Evolutionary conservation across 768 basidiomycete species (phyloP).

Genomic region (Psilocybe tampanensis): DNA sequence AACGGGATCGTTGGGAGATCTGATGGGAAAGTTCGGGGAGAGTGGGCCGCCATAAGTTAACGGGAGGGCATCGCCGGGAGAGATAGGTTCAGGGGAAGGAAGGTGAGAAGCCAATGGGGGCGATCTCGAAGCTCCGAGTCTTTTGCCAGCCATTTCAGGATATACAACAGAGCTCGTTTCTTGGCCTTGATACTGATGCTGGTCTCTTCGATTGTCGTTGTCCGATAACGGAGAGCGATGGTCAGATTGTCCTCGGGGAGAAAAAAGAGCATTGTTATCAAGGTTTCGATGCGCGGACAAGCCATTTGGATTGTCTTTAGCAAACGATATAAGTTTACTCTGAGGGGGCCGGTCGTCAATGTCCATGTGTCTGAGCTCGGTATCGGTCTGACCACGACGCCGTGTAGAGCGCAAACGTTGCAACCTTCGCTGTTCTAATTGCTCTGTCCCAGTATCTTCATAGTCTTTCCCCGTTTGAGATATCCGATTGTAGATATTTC

Average conservation of each 20-base stretch:
- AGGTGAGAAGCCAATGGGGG: background rate
- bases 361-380: constrained; percentile 7
- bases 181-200: constrained; percentile 2
- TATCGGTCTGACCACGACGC: constrained; percentile 10
- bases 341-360: constrained; percentile 27
- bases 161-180: background rate
- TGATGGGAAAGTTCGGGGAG: background rate
- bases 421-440: constrained; percentile 9
- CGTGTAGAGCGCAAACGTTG: constrained; percentile 18
- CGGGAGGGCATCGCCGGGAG: background rate
- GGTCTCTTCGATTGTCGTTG: background rate
- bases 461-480: constrained; percentile 43
- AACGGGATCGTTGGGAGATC: background rate
- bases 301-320: constrained; percentile 1
- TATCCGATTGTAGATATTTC: constrained; percentile 50
- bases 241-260: background rate
- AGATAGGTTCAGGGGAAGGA: background rate
- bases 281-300: background rate
- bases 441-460: constrained; percentile 24
- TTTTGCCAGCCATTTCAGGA: background rate
- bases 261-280: constrained; percentile 10
- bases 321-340: constrained; percentile 23
- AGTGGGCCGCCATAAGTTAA: background rate
- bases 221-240: background rate
- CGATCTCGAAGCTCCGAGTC: constrained; percentile 6